Evolutionary conservation across 2,329 filamentous ascomycete genomes (phyloP).

Genomic region (Dactylonectria estremocensis): DNA sequence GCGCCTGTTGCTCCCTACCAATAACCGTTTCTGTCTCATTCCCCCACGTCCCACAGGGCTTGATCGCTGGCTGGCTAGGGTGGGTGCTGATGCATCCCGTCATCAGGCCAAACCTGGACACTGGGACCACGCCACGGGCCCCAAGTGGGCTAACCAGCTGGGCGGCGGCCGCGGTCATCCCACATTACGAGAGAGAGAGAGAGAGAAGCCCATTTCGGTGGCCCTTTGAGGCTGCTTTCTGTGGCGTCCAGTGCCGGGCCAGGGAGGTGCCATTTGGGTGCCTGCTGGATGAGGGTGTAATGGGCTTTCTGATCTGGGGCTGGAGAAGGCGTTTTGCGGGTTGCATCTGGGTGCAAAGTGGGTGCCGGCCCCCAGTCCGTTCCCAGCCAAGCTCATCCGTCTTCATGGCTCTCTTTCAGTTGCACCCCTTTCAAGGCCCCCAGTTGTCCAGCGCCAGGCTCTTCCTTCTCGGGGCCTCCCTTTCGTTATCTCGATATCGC

Average conservation of each 20-base stretch:
- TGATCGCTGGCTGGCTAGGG: not conserved
- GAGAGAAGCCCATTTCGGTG: constrained; percentile 15
- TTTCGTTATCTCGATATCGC: constrained; percentile 14
- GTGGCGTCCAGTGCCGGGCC: constrained; percentile 41
- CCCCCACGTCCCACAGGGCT: constrained; percentile 19
- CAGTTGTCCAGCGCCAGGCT: constrained; percentile 18
- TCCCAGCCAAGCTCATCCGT: constrained; percentile 12
- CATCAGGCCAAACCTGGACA: constrained; percentile 22
- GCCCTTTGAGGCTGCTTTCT: constrained; percentile 23
- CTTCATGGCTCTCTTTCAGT: not conserved
- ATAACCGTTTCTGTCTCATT: constrained; percentile 31
- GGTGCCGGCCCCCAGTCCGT: constrained; percentile 21
- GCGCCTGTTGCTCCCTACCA: constrained; percentile 34
- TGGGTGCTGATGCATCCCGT: not conserved
- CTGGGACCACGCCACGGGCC: constrained; percentile 23
- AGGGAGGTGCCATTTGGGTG: constrained; percentile 20
- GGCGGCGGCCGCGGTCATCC: constrained; percentile 29
- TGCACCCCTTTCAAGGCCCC: constrained; percentile 18
- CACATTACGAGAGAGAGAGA: constrained; percentile 28
- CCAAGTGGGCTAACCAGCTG: constrained; percentile 11
- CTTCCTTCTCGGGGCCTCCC: constrained; percentile 24
- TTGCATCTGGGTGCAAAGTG: constrained; percentile 27
- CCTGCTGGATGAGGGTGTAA: constrained; percentile 30
- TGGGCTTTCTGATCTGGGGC: constrained; percentile 16
- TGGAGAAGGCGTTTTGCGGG: constrained; percentile 19